These are phyloP conservation scores for Lactarius deliciosus DNA, from an alignment of 768 basidiomycete species.

Conservation along the genomic window DNA sequence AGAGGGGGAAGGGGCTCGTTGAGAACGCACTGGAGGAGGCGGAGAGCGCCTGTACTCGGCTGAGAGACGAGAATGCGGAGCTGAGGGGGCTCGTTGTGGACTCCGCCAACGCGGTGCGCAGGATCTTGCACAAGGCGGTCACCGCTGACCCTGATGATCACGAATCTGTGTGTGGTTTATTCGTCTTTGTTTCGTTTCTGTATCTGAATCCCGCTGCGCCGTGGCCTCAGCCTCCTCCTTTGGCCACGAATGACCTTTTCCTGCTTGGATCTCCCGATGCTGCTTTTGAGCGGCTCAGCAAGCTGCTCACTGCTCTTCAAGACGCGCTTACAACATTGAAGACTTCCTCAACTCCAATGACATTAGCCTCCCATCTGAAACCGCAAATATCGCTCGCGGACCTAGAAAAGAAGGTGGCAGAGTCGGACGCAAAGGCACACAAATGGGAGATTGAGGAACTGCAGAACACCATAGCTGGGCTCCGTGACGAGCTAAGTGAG, in stretches of 20 bases:
- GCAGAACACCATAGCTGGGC: constrained; percentile 47
- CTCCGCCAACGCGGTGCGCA: constrained; percentile 64
- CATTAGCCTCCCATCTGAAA: constrained; percentile 8
- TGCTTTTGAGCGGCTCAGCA: constrained; percentile 33
- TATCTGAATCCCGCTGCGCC: not conserved
- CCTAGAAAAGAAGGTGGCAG: constrained; percentile 23
- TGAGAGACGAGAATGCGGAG: constrained; percentile 62
- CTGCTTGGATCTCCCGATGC: constrained; percentile 32
- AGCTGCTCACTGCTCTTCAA: constrained; percentile 33
- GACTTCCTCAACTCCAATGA: not conserved
- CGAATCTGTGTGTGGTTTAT: constrained; percentile 47
- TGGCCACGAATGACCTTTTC: constrained; percentile 33
- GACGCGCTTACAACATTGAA: constrained; percentile 29
- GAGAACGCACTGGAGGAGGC: constrained; percentile 74
- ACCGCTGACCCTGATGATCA: constrained; percentile 40
- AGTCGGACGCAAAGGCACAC: constrained; percentile 30
- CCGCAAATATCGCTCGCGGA: constrained; percentile 20
- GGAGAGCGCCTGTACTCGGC: constrained; percentile 59
- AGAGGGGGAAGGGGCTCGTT: constrained; percentile 53
- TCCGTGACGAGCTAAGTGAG: constrained; percentile 62
- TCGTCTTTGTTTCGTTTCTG: constrained; percentile 26
- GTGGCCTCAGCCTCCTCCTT: constrained; percentile 31
- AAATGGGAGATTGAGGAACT: constrained; percentile 52
- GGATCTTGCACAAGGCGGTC: constrained; percentile 48
- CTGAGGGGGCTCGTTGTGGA: constrained; percentile 61